A percentile compares a stretch with the other conserved stretches of the same genome.
Evolutionary conservation across 306 rosid genomes (phyloP).

Genomic region (Vigna reflexopilosa): DNA sequence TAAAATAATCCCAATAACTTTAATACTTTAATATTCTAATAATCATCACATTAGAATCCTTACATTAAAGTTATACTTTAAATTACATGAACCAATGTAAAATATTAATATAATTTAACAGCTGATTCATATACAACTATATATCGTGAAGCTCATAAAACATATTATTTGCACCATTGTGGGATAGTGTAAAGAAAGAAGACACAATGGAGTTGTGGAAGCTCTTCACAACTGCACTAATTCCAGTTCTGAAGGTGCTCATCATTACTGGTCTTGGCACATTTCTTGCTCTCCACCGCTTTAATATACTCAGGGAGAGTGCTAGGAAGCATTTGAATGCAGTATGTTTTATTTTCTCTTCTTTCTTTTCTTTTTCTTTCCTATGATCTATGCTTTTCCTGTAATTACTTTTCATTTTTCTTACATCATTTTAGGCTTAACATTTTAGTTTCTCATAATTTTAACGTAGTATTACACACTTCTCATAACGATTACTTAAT

Average conservation of each 20-base stretch:
- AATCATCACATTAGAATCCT: too few species aligned
- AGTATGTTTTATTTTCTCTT: constrained; percentile 6
- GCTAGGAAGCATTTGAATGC: constrained; percentile 42
- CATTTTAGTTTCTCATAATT: too few species aligned
- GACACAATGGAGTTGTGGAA: constrained; percentile 35
- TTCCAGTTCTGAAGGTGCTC: constrained; percentile 45
- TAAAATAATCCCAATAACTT: too few species aligned
- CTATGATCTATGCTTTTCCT: neutral
- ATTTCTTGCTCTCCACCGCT: constrained; percentile 40
- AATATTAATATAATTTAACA: too few species aligned
- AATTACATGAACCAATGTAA: too few species aligned
- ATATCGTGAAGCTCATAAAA: neutral
- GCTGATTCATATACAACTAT: neutral
- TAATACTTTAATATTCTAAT: too few species aligned
- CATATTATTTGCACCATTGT: neutral
- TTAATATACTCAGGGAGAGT: constrained; percentile 31
- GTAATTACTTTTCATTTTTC: too few species aligned
- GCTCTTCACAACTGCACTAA: constrained; percentile 37
- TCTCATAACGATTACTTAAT: too few species aligned
- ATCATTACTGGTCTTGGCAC: constrained; percentile 30
- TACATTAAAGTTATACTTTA: too few species aligned
- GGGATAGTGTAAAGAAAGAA: neutral
- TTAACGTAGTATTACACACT: too few species aligned
- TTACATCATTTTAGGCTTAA: too few species aligned
- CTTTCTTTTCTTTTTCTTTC: neutral